A percentile compares a stretch with the other conserved stretches of the same genome.
Conservation (phyloP, 352 stramenopile genomes). For the Phytophthora pini region DNA sequence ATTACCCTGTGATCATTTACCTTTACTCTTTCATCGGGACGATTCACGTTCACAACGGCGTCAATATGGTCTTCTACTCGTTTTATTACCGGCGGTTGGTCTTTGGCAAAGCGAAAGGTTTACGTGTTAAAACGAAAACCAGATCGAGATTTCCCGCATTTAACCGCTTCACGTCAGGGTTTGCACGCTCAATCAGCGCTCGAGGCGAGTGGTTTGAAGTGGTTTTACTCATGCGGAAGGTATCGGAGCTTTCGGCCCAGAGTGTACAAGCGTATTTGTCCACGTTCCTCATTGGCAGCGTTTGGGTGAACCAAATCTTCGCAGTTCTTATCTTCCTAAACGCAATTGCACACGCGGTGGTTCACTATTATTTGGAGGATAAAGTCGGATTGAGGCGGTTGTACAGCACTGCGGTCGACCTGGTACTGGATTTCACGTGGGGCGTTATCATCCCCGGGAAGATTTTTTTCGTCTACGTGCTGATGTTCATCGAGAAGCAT, state of each 20-base stretch:
- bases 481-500: conserved; percentile 25
- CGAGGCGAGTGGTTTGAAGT: conserved; percentile 35
- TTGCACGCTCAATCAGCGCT: conserved; percentile 24
- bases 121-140: not conserved
- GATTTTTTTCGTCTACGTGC: conserved; percentile 42
- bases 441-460: conserved; percentile 35
- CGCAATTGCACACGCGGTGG: conserved; percentile 31
- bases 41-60: conserved; percentile 31
- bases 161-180: conserved; percentile 19
- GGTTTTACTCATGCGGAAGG: conserved; percentile 29
- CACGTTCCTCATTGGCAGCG: conserved; percentile 36
- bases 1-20: conserved; percentile 24
- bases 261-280: conserved; percentile 36
- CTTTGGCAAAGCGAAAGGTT: conserved; percentile 18
- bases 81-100: conserved; percentile 36
- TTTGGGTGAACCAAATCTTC: conserved; percentile 46
- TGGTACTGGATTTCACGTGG: conserved; percentile 40
- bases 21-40: conserved; percentile 34
- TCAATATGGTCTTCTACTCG: conserved; percentile 36
- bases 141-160: conserved; percentile 2
- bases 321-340: conserved; percentile 43
- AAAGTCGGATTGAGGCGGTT: conserved; percentile 31
- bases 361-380: conserved; percentile 29
- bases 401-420: conserved; percentile 31
- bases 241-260: conserved; percentile 37